A percentile compares a stretch with the other conserved stretches of the same genome.
Evolutionary conservation across 352 stramenopile species (phyloP).

Genomic region (Globisporangium okanoganense): DNA sequence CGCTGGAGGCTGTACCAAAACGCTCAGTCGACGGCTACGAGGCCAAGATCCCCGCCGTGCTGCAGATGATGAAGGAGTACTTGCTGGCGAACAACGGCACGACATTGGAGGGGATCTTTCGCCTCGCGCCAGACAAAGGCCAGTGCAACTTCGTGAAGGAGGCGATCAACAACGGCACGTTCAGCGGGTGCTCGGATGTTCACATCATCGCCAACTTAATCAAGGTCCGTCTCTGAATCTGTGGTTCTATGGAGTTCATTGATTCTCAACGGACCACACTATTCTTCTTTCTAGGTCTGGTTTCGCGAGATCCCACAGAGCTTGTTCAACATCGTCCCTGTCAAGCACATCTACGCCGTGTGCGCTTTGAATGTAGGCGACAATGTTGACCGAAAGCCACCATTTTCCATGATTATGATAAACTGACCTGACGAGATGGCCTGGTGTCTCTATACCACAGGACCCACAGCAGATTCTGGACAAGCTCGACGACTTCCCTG

Average conservation of each 20-base stretch:
- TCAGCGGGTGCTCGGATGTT: constrained; percentile 55
- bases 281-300: constrained; percentile 42
- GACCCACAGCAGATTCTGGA: constrained; percentile 30
- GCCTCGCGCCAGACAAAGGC: constrained; percentile 62
- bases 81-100: constrained; percentile 47
- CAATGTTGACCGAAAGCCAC: neutral
- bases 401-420: neutral
- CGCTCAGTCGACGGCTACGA: constrained; percentile 54
- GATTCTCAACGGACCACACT: neutral
- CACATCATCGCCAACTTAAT: constrained; percentile 83
- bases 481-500: constrained; percentile 31
- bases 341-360: constrained; percentile 53
- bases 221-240: constrained; percentile 30
- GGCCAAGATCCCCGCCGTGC: constrained; percentile 60
- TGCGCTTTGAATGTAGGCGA: constrained; percentile 39
- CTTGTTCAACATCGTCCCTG: constrained; percentile 61
- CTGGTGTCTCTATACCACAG: constrained; percentile 15
- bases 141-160: constrained; percentile 53
- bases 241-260: neutral
- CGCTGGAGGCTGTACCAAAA: constrained; percentile 57
- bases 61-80: constrained; percentile 72
- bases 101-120: constrained; percentile 67
- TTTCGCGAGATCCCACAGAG: constrained; percentile 77
- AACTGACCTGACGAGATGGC: neutral
- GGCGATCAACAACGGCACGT: constrained; percentile 65